Base-by-base conservation (phyloP, 1,284 basidiomycete genomes). In the Ganoderma lingzhi region DNA sequence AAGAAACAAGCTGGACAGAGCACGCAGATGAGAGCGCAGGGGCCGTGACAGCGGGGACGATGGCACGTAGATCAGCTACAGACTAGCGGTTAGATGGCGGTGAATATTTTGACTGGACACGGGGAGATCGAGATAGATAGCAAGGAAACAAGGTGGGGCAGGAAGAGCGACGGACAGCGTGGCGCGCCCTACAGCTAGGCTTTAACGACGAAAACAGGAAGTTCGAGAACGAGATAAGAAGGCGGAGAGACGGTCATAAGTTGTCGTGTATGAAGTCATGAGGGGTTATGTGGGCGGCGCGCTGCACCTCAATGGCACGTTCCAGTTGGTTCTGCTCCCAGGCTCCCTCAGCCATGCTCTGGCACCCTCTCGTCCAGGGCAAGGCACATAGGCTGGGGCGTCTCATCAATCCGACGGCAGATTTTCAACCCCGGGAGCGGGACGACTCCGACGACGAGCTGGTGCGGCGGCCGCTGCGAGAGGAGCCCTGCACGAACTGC, bases 371-470 rank as follows among this genome's bases (percentile, higher is more conserved):
- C 44, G 56, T 28, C 48, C 65, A 64, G 63, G 32, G 56, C 56
- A 48, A 12, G 30, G 62, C 68, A 61, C 66, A 58, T 62, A 37
- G 41, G 66, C 17, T 41, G n/a, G 42, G 67, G 45, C 56, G 58
- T 61, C 63, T 42, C 53, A 41, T 28, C 62, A 45, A 42, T 56
- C 12, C 42, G 51, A 59, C 28, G 53, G 32, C 19, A 37, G 15
- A 23, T 32, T 14, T 15, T 65, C 58, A 70, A 19, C 68, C 71
- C 56, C 62, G 69, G 30, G 71, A 68, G 51, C 28, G 39, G 15
- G 59, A 61, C 39, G 71, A 72, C 44, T 42, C 63, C 10, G 71
- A 70, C 12, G 67, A 70, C 23, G 65, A 68, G 63, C 67, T 70
- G 15, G 60, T 51, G 53, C 69, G 65, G 37, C 65, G 48, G 53